Conservation (phyloP, 371 early-diverging fungal species). For the Batkoa obscura region DNA sequence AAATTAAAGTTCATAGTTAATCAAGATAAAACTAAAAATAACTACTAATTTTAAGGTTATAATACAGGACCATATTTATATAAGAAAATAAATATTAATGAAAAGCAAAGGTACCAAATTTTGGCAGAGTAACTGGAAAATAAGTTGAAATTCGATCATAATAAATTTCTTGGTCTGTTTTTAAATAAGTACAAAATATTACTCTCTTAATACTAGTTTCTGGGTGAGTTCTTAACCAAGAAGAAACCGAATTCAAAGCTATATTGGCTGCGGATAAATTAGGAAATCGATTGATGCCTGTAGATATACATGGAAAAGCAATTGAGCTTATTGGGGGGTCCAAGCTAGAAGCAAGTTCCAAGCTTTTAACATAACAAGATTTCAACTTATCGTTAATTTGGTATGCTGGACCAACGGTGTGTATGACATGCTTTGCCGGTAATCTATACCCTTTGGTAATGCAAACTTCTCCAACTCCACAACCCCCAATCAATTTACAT, state of each 20-base stretch:
- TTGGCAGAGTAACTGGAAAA: no score
- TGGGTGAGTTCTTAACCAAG: background rate
- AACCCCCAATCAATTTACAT: constrained; percentile 1
- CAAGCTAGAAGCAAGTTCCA: background rate
- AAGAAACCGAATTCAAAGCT: background rate
- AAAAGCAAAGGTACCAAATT: no score
- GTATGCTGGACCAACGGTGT: background rate
- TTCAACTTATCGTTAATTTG: background rate
- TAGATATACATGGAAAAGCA: constrained; percentile 2
- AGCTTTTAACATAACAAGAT: background rate
- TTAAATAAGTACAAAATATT: constrained; percentile 1
- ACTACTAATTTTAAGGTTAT: no score
- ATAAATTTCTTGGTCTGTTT: no score
- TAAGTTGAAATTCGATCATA: no score
- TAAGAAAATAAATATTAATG: no score
- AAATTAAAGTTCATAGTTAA: no score
- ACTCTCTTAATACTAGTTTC: background rate
- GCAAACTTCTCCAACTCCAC: background rate
- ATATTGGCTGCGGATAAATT: background rate
- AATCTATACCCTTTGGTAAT: background rate
- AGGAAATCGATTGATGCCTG: background rate
- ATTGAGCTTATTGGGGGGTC: background rate
- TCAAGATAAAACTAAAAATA: no score
- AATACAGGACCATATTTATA: no score
- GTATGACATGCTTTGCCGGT: background rate